Evolutionary conservation across 2,329 filamentous ascomycete species (phyloP).

Genomic region (Lizonia empirigonia): DNA sequence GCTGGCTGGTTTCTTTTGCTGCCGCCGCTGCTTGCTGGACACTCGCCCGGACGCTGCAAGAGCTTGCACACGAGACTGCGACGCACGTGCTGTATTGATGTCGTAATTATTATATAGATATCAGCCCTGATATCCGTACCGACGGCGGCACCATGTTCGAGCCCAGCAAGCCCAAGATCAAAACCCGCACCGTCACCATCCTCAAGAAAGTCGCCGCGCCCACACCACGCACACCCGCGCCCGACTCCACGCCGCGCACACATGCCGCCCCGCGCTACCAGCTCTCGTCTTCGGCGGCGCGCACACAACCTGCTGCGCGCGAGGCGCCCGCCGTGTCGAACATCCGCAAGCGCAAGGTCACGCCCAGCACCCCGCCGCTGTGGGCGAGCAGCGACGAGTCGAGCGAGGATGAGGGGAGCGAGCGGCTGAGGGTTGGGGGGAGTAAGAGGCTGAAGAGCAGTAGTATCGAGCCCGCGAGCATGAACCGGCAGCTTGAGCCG

Average conservation of each 20-base stretch:
- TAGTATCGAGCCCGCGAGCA: slow-evolving; percentile 44
- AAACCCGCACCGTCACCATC: slow-evolving; percentile 39
- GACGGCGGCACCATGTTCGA: slow-evolving; percentile 38
- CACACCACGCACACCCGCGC: slow-evolving; percentile 16
- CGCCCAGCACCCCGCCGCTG: slow-evolving; percentile 43
- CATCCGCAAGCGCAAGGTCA: slow-evolving; percentile 42
- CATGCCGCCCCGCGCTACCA: slow-evolving; percentile 36
- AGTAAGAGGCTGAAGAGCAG: slow-evolving; percentile 46
- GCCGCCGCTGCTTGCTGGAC: too few relatives aligned
- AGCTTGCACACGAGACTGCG: neutral
- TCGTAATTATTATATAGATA: too few relatives aligned
- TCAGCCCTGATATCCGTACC: too few relatives aligned
- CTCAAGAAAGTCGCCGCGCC: slow-evolving; percentile 31
- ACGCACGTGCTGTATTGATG: neutral
- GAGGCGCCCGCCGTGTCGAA: slow-evolving; percentile 37
- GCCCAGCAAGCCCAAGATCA: slow-evolving; percentile 42
- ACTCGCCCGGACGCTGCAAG: too few relatives aligned
- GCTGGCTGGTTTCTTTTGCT: too few relatives aligned
- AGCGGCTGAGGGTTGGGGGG: slow-evolving; percentile 34
- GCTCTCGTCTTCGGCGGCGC: slow-evolving; percentile 24
- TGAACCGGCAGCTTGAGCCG: slow-evolving; percentile 46
- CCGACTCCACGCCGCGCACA: slow-evolving; percentile 19
- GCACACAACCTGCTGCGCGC: slow-evolving; percentile 17
- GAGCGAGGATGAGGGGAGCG: slow-evolving; percentile 36
- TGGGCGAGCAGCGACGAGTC: slow-evolving; percentile 42